Evolutionary conservation across 2,329 filamentous ascomycete genomes (phyloP), one percentile per base, ranked within the genome.

Genomic region (Penicillium sp.): DNA sequence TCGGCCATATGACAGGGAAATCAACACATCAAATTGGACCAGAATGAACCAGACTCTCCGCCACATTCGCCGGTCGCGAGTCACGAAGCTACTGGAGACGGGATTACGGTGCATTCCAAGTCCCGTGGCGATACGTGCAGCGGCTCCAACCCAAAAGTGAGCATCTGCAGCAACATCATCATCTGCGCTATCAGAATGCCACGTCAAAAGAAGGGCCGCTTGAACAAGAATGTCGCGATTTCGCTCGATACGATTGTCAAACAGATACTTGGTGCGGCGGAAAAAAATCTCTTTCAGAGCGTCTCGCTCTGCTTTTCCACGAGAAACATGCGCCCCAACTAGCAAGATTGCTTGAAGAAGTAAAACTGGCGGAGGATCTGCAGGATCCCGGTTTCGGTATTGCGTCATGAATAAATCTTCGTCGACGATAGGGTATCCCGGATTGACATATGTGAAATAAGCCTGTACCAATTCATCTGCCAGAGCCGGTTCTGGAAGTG

Each of bases 81-180:
- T 66, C 15, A 73, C 70, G 59, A 77, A 75, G 27, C 69, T 70
- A 54, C 72, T 75, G 6, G 72, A 70, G 7, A 74, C 68, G 1
- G 73, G 68, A 58, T 77, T 74, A 27, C 75, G 73, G 61, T 77
- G 80, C 78, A 83, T 81, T n/a, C 81, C 80, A 50, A 82, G 68
- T 0, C 81, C 81, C 0, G 79, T 76, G 2, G 80, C 81, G 34
- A 79, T 81, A 6, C 81, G 74, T 18, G 75, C 74, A 6, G 80
- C 81, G 4, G 81, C 72, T 3, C 81, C 81, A 7, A 82, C 72
- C 81, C 81, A 83, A 56, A 77, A 71, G 58, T 75, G 81, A 16
- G 78, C 76, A 59, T 83, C 83, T 38, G 79, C 78, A 5, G 79
- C 71, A 7, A 83, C 77, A 63, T 82, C 80, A 58, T 84, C 81